These are phyloP conservation scores for Phytophthora litchii DNA, from an alignment of 352 stramenopile genomes.

Conservation along the genomic window DNA sequence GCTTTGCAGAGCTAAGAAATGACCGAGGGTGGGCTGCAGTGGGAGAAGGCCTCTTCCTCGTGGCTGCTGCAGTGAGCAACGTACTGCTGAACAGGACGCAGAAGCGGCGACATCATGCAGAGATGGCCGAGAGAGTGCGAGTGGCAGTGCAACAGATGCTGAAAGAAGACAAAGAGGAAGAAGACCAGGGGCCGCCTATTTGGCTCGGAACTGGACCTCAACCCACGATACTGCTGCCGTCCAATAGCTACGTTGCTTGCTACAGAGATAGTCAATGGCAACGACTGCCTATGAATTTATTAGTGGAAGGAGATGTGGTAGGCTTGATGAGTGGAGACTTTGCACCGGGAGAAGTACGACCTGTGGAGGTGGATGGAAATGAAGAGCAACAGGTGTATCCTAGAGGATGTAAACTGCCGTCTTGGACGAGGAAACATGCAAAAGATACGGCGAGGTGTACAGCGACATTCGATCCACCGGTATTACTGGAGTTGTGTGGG, in stretches of 20 bases:
- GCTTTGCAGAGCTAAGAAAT: slow-evolving; percentile 31
- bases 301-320: slow-evolving; percentile 81
- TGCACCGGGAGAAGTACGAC: slow-evolving; percentile 64
- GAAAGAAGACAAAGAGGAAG: slow-evolving; percentile 9
- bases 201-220: slow-evolving; percentile 33
- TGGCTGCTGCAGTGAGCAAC: slow-evolving; percentile 62
- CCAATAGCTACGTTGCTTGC: slow-evolving; percentile 79
- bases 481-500: slow-evolving; percentile 81
- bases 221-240: slow-evolving; percentile 71
- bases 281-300: slow-evolving; percentile 81
- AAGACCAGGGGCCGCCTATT: slow-evolving; percentile 11
- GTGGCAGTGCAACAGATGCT: slow-evolving; percentile 71
- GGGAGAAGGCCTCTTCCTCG: slow-evolving; percentile 64
- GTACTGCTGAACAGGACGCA: slow-evolving; percentile 68
- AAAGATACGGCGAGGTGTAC: slow-evolving; percentile 69
- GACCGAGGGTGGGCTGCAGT: slow-evolving; percentile 38
- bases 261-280: slow-evolving; percentile 85
- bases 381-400: slow-evolving; percentile 42
- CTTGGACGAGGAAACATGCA: slow-evolving; percentile 45
- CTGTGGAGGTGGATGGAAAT: slow-evolving; percentile 25
- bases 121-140: slow-evolving; percentile 80
- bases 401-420: slow-evolving; percentile 68
- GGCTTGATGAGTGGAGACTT: slow-evolving; percentile 87
- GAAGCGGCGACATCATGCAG: slow-evolving; percentile 71
- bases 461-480: slow-evolving; percentile 74